Conservation (phyloP, 768 basidiomycete genomes). For the Leucocoprinus leucothites region DNA sequence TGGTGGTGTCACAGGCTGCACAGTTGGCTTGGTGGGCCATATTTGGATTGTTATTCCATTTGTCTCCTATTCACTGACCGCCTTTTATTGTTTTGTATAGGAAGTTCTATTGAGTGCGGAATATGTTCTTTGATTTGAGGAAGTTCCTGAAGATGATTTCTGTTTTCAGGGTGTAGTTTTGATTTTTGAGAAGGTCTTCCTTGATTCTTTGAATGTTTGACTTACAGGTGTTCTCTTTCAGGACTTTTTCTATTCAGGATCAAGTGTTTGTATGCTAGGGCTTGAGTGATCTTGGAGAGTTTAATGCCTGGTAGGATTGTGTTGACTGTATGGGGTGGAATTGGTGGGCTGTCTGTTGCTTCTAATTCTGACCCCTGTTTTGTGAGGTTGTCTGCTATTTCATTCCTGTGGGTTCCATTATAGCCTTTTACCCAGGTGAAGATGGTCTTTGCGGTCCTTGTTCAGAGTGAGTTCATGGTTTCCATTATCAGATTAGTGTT, state of each 20-base stretch:
- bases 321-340: background rate
- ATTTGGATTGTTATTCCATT: background rate
- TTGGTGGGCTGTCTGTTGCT: background rate
- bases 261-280: background rate
- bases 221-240: background rate
- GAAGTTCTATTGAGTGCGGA: background rate
- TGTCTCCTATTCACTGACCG: background rate
- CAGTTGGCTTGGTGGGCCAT: background rate
- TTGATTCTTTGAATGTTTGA: background rate
- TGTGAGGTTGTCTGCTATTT: background rate
- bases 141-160: background rate
- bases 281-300: background rate
- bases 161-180: background rate
- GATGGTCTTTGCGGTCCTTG: background rate
- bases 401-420: background rate
- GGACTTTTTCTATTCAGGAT: too few relatives aligned
- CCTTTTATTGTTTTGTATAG: background rate
- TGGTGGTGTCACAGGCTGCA: background rate
- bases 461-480: background rate
- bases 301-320: background rate
- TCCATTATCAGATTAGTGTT: background rate
- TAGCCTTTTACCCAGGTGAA: background rate
- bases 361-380: background rate
- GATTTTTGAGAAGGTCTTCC: background rate
- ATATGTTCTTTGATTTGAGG: background rate